Evolutionary conservation across 177 flowering plant genomes (phyloP).

Genomic region (Vitis hybrid): DNA sequence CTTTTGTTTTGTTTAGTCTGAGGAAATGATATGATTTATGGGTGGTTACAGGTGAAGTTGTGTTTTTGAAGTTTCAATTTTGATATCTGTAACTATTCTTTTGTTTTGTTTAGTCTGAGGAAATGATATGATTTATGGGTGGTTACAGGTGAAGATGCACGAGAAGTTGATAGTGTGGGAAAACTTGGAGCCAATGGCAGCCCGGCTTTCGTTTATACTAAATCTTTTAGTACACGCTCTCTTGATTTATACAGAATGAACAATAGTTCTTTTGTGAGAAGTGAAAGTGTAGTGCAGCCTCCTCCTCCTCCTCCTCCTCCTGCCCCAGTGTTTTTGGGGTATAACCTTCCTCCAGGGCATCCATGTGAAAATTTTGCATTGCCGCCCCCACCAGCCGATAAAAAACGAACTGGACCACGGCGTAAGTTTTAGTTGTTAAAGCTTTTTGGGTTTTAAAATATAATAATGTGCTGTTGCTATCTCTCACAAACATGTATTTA

Average conservation of each 20-base stretch:
- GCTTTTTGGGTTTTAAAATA: background rate
- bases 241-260: no score
- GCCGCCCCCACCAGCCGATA: slow-evolving; percentile 97
- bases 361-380: slow-evolving; percentile 74
- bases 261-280: background rate
- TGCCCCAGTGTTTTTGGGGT: slow-evolving; percentile 41
- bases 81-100: background rate
- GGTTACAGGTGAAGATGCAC: slow-evolving; percentile 61
- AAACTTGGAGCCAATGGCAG: no score
- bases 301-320: slow-evolving; percentile 29
- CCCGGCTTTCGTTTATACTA: no score
- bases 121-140: slow-evolving; percentile 4
- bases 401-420: slow-evolving; percentile 92
- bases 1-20: background rate
- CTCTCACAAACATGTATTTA: background rate
- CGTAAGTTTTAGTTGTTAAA: slow-evolving; percentile 34
- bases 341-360: slow-evolving; percentile 72
- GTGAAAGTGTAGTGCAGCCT: slow-evolving; percentile 17
- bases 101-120: background rate
- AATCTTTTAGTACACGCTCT: no score
- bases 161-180: slow-evolving; percentile 22
- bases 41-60: slow-evolving; percentile 54
- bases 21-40: slow-evolving; percentile 4
- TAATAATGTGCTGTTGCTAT: background rate
- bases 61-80: background rate